These are phyloP conservation scores for Lasiosphaeriaceae sp. DNA, from an alignment of 495 filamentous ascomycete species.

Conservation along the genomic window DNA sequence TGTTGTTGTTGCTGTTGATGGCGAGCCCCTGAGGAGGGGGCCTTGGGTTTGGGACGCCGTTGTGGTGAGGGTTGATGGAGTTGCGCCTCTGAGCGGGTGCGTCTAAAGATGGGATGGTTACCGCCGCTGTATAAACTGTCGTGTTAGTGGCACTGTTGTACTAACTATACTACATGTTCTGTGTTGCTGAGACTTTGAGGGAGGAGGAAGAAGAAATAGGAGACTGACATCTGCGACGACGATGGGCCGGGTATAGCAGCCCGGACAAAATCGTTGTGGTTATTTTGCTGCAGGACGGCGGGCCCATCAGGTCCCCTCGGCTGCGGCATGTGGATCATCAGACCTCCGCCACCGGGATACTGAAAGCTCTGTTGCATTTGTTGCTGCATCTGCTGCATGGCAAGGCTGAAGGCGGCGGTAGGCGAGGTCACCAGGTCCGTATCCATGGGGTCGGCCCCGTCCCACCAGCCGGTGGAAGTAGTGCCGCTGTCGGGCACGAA, in stretches of 20 bases:
- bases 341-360: too few relatives aligned
- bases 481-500: neutral
- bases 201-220: too few relatives aligned
- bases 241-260: neutral
- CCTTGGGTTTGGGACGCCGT: slow-evolving; percentile 36
- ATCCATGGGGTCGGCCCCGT: slow-evolving; percentile 21
- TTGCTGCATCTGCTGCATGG: slow-evolving; percentile 8
- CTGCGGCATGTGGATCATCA: slow-evolving; percentile 39
- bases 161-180: too few relatives aligned
- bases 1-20: slow-evolving; percentile 25
- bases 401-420: slow-evolving; percentile 7
- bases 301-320: slow-evolving; percentile 3
- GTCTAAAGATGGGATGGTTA: neutral
- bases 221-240: too few relatives aligned
- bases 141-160: neutral
- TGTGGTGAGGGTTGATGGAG: slow-evolving; percentile 13
- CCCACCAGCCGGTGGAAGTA: slow-evolving; percentile 28
- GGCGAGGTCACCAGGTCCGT: slow-evolving; percentile 5
- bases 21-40: slow-evolving; percentile 40
- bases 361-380: slow-evolving; percentile 21
- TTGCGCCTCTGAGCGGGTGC: slow-evolving; percentile 5
- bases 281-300: slow-evolving; percentile 8
- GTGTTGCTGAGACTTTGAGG: too few relatives aligned
- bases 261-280: neutral
- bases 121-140: neutral